Conservation (phyloP, 2,329 filamentous ascomycete species). For the Venturia pyrina region DNA sequence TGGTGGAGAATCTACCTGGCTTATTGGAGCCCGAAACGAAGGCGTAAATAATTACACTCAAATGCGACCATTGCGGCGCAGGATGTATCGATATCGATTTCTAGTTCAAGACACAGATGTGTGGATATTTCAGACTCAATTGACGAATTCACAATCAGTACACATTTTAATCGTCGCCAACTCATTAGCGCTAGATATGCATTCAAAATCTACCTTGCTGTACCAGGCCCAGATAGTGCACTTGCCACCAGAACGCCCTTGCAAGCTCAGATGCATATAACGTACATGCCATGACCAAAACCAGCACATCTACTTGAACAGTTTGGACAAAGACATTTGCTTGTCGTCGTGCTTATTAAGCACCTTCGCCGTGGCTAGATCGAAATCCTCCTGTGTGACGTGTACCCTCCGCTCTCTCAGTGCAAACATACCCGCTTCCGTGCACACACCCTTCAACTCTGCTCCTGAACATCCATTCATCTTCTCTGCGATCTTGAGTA, state of each 20-base stretch:
- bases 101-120: too few relatives aligned
- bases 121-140: too few relatives aligned
- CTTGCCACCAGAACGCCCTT: not conserved
- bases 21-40: conserved; percentile 4
- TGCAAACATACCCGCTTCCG: conserved; percentile 97
- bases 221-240: not conserved
- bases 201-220: not conserved
- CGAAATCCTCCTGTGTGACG: conserved; percentile 98
- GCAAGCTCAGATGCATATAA: conserved; percentile 2
- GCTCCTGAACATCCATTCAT: conserved; percentile 99
- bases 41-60: not conserved
- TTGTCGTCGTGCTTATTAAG: conserved; percentile 99
- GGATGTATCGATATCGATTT: too few relatives aligned
- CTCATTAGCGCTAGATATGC: not conserved
- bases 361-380: conserved; percentile 96
- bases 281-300: not conserved
- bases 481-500: conserved; percentile 98
- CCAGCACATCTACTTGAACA: conserved; percentile 55
- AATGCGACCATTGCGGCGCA: too few relatives aligned
- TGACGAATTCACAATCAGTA: not conserved
- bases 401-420: conserved; percentile 91
- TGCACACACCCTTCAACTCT: conserved; percentile 97
- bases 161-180: too few relatives aligned
- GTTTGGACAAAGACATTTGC: conserved; percentile 80
- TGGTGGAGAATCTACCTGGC: conserved; percentile 25